A percentile compares a stretch with the other conserved stretches of the same genome.
These are phyloP conservation scores for Mucor irregularis DNA, from an alignment of 371 early-diverging fungal species.

Conservation along the genomic window DNA sequence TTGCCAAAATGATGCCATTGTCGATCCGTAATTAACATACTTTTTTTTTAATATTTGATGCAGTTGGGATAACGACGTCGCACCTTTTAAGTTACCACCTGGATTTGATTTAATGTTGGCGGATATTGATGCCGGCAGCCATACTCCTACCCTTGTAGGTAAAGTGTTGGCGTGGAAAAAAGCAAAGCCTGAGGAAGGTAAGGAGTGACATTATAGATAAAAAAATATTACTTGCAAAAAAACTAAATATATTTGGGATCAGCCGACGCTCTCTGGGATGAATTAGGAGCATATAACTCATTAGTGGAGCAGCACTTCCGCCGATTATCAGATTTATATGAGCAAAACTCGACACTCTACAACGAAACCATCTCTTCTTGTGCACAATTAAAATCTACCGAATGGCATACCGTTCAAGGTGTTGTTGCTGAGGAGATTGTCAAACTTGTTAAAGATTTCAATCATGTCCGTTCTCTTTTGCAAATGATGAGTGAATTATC, in stretches of 20 bases:
- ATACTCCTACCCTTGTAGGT: constrained; percentile 91
- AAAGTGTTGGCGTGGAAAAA: constrained; percentile 87
- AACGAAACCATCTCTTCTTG: constrained; percentile 40
- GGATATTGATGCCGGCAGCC: constrained; percentile 91
- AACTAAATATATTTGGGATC: background rate
- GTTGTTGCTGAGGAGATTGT: constrained; percentile 17
- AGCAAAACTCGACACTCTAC: constrained; percentile 35
- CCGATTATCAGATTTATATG: constrained; percentile 27
- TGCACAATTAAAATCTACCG: constrained; percentile 5
- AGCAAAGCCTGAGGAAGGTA: constrained; percentile 57
- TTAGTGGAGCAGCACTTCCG: constrained; percentile 50
- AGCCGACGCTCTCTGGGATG: constrained; percentile 63
- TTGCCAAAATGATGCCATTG: no score
- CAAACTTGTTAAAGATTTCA: constrained; percentile 29
- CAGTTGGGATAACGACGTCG: constrained; percentile 77
- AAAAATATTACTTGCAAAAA: background rate
- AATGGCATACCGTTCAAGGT: constrained; percentile 9
- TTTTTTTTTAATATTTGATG: no score
- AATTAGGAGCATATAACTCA: constrained; percentile 56
- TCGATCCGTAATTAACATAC: no score
- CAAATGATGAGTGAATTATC: constrained; percentile 74
- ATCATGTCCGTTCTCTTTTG: constrained; percentile 56
- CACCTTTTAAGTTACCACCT: constrained; percentile 71
- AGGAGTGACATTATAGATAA: background rate
- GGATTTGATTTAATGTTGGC: constrained; percentile 78